Percentiles rank a stretch among this genome's conserved stretches.
Evolutionary conservation across 352 stramenopile genomes (phyloP).

Genomic region (Pythium sukuiense): DNA sequence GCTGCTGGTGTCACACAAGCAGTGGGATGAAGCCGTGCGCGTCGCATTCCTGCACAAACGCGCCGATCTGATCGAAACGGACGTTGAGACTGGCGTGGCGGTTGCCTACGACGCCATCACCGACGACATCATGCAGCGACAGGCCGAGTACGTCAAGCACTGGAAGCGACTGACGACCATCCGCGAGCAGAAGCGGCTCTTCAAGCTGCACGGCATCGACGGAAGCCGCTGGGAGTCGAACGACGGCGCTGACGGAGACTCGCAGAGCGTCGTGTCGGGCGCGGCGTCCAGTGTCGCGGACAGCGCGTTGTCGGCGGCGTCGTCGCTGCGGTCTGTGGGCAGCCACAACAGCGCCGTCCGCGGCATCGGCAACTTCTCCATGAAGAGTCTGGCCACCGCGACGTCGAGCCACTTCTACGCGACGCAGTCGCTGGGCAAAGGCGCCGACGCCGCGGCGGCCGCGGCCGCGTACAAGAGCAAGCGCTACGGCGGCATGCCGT

Average conservation of each 20-base stretch:
- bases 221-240: conserved; percentile 46
- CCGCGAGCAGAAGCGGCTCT: conserved; percentile 76
- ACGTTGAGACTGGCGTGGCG: conserved; percentile 61
- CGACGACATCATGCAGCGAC: conserved; percentile 48
- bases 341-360: conserved; percentile 75
- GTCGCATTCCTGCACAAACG: conserved; percentile 58
- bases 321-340: conserved; percentile 66
- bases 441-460: conserved; percentile 6
- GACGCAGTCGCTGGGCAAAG: conserved; percentile 42
- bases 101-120: conserved; percentile 41
- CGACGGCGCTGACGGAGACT: conserved; percentile 19
- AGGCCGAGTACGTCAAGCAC: conserved; percentile 47
- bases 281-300: conserved; percentile 37
- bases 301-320: conserved; percentile 61
- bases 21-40: conserved; percentile 61
- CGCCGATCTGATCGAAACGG: conserved; percentile 65
- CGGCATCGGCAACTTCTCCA: conserved; percentile 69
- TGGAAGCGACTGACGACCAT: conserved; percentile 65
- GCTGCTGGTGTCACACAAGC: conserved; percentile 54
- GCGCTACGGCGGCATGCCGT: conserved; percentile 47
- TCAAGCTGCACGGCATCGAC: conserved; percentile 77
- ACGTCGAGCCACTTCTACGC: conserved; percentile 75
- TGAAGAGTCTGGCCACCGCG: conserved; percentile 52
- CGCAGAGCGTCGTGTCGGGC: conserved; percentile 50
- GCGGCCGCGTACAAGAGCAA: conserved; percentile 36